Evolutionary conservation across 306 rosid genomes (phyloP).

Genomic region (Astragalus glycyphyllos): DNA sequence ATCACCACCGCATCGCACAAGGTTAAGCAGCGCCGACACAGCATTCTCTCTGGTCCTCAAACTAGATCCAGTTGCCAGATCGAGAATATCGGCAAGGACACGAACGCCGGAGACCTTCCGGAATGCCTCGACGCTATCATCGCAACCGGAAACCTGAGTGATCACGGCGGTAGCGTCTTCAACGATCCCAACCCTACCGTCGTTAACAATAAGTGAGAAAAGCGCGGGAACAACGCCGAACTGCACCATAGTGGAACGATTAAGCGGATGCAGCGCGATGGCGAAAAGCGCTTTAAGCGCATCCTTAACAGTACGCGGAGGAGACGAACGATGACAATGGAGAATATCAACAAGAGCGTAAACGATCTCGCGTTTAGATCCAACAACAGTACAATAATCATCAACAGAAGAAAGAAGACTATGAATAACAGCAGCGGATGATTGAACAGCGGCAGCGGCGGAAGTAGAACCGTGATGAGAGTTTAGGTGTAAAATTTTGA

Average conservation of each 20-base stretch:
- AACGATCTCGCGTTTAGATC: conserved; percentile 83
- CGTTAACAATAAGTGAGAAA: conserved; percentile 59
- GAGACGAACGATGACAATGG: conserved; percentile 52
- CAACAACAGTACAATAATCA: conserved; percentile 70
- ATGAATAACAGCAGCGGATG: conserved; percentile 82
- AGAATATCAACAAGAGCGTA: conserved; percentile 71
- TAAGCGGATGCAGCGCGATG: conserved; percentile 68
- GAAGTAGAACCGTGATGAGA: conserved; percentile 59
- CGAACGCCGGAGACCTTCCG: conserved; percentile 58
- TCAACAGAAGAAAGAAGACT: conserved; percentile 74
- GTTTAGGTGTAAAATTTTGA: too few relatives aligned
- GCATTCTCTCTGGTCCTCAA: conserved; percentile 83
- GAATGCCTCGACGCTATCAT: conserved; percentile 77
- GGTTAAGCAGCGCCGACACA: conserved; percentile 72
- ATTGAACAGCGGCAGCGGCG: conserved; percentile 75
- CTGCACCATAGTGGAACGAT: conserved; percentile 60
- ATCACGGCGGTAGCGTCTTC: conserved; percentile 94
- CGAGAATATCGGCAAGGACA: conserved; percentile 69
- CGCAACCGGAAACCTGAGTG: conserved; percentile 93
- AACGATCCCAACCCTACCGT: conserved; percentile 67
- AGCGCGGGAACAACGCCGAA: conserved; percentile 71
- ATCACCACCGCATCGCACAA: conserved; percentile 66
- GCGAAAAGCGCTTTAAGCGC: conserved; percentile 86
- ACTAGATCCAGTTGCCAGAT: conserved; percentile 62
- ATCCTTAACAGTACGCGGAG: conserved; percentile 77